Percentiles rank a stretch among this genome's conserved stretches.
Conservation (phyloP, 441 rosid genomes). For the Arabidopsis lyrata region DNA sequence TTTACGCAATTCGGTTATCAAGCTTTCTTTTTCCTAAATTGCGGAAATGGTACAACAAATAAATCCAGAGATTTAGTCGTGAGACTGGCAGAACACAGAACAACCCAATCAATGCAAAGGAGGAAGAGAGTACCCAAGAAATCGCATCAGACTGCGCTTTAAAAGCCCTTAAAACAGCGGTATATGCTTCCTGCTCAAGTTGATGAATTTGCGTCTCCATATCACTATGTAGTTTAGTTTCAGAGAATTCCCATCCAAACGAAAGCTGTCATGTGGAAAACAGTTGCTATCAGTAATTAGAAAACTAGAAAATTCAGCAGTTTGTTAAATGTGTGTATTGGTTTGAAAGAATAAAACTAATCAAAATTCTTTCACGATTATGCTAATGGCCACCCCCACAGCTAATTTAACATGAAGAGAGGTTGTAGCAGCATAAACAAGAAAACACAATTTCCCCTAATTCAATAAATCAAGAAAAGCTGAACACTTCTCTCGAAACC, state of each 20-base stretch:
- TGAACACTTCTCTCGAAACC: conserved; percentile 25
- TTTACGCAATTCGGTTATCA: conserved; percentile 93
- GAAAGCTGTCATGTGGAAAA: conserved; percentile 51
- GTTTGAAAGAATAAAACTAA: conserved; percentile 4
- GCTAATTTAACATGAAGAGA: conserved; percentile 1
- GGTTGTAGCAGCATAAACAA: neutral
- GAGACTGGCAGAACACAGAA: conserved; percentile 15
- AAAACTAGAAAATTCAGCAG: neutral
- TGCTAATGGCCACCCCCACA: conserved; percentile 4
- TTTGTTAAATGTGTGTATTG: neutral
- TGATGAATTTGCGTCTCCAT: conserved; percentile 92
- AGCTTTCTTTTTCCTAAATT: conserved; percentile 87
- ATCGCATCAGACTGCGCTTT: conserved; percentile 98
- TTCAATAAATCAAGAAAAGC: neutral
- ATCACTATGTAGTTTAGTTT: conserved; percentile 51
- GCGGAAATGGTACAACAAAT: conserved; percentile 19
- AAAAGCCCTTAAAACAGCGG: conserved; percentile 91
- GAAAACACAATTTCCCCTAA: conserved; percentile 5
- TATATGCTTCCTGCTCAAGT: conserved; percentile 97
- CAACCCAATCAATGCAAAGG: conserved; percentile 21
- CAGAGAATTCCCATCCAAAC: conserved; percentile 62
- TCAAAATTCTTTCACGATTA: neutral
- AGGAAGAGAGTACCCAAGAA: conserved; percentile 74
- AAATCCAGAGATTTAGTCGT: conserved; percentile 24
- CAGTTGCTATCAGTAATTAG: conserved; percentile 47